Evolutionary conservation across 306 rosid species (phyloP), one percentile per base, ranked within the genome.

Genomic region (Quercus mongolica): DNA sequence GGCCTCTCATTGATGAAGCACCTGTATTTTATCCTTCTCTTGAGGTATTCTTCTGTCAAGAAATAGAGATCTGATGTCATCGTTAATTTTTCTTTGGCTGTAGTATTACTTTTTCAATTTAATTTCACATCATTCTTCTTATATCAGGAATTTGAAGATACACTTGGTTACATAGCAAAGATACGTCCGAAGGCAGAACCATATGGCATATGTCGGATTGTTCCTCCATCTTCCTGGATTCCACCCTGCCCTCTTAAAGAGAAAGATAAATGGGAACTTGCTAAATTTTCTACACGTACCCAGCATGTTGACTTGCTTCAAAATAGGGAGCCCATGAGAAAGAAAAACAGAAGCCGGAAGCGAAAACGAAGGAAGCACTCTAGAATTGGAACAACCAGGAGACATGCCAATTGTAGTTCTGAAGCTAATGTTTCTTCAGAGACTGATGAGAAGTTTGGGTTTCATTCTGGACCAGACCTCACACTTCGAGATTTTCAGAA

Each of bases 171-270:
- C 88, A 91, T 95, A 71, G 97, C 94, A 67, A 93, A 87, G 85
- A 91, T 95, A 63, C 90, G 97, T 8, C 88, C 90, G 28, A 58
- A 64, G 84, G 99, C 99, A 63, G 96, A 93, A 80, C 78, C 89
- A 12, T 80, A 87, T 86, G 99, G 98, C 71, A 95, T 95, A 88
- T 95, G 99, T 81, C 88, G 97, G 88, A 91, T 95, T 83, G 98
- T 95, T 79, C 99, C 99, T 65, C 99, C 99, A 14, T 46, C 90
- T 80, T 85, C 87, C 35, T 95, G 99, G 99, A 78, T 49, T 64
- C 98, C 99, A 71, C 96, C 94, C 55, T 95, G 97, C 84, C 90
- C 89, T 83, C 97, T 95, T n/a, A 93, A 87, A 89, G 94, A 93
- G 88, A 90, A 88, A 84, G 64, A 74, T 33, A 9, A 80, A 54